These are phyloP conservation scores for Gossypium gossypioides DNA, from an alignment of 441 rosid species.

Conservation along the genomic window DNA sequence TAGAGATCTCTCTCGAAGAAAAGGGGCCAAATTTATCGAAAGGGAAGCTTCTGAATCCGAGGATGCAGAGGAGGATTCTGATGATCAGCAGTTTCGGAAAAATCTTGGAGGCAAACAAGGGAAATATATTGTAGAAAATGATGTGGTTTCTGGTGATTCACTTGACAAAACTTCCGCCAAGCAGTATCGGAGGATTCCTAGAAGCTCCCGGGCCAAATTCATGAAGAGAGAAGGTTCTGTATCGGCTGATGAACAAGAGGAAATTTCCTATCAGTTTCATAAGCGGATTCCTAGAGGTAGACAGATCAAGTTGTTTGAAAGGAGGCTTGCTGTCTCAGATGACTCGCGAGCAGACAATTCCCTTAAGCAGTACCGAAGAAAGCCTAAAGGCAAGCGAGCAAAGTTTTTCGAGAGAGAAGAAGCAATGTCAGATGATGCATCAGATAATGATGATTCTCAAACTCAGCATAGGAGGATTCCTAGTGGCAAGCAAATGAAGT, in stretches of 20 bases:
- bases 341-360: slow-evolving; percentile 32
- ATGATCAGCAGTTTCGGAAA: slow-evolving; percentile 21
- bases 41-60: slow-evolving; percentile 29
- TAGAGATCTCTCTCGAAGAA: slow-evolving; percentile 23
- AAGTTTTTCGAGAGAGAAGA: slow-evolving; percentile 11
- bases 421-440: slow-evolving; percentile 22
- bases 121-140: slow-evolving; percentile 30
- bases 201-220: slow-evolving; percentile 25
- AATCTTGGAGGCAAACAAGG: slow-evolving; percentile 21
- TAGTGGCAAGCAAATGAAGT: slow-evolving; percentile 18
- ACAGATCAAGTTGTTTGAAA: slow-evolving; percentile 21
- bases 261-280: slow-evolving; percentile 19
- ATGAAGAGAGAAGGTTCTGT: slow-evolving; percentile 20
- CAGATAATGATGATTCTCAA: slow-evolving; percentile 8
- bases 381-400: slow-evolving; percentile 9
- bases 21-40: slow-evolving; percentile 24
- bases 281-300: slow-evolving; percentile 24
- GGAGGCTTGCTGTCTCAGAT: slow-evolving; percentile 41
- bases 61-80: slow-evolving; percentile 24
- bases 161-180: slow-evolving; percentile 28
- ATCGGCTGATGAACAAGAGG: slow-evolving; percentile 30
- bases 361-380: slow-evolving; percentile 18
- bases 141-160: slow-evolving; percentile 33
- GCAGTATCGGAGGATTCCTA: slow-evolving; percentile 27
- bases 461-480: slow-evolving; percentile 13